Evolutionary conservation across 192 early-diverging fungal species (phyloP).

Genomic region (Globomyces pollinis-pini): DNA sequence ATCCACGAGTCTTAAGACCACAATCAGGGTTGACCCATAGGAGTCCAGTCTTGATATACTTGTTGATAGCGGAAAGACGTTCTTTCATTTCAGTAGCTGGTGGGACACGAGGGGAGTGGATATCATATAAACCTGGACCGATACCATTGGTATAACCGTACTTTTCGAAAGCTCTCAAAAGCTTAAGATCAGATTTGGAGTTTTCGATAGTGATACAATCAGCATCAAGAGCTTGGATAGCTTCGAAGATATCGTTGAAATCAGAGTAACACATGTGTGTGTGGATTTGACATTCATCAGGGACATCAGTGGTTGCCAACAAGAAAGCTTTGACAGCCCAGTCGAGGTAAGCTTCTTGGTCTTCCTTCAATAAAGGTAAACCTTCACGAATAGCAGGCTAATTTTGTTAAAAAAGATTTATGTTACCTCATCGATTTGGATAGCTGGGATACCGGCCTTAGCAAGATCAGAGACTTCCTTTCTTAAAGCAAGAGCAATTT

Average conservation of each 20-base stretch:
- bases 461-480: slow-evolving; percentile 95
- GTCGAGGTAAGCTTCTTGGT: slow-evolving; percentile 84
- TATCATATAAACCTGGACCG: slow-evolving; percentile 96
- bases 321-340: slow-evolving; percentile 95
- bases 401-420: too few relatives aligned
- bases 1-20: slow-evolving; percentile 92
- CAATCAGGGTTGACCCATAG: slow-evolving; percentile 99
- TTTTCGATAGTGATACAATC: slow-evolving; percentile 98
- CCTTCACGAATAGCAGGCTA: slow-evolving; percentile 98
- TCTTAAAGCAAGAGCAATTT: slow-evolving; percentile 91
- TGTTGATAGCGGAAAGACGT: slow-evolving; percentile 73
- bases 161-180: slow-evolving; percentile 76
- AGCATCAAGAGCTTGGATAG: slow-evolving; percentile 84
- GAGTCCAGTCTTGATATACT: slow-evolving; percentile 70
- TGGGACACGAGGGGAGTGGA: slow-evolving; percentile 96
- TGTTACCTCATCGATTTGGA: slow-evolving; percentile 90
- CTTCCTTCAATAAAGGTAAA: slow-evolving; percentile 78
- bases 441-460: slow-evolving; percentile 79
- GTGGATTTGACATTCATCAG: slow-evolving; percentile 89
- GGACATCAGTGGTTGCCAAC: slow-evolving; percentile 78
- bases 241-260: slow-evolving; percentile 96
- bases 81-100: slow-evolving; percentile 79
- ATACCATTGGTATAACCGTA: slow-evolving; percentile 83
- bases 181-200: slow-evolving; percentile 94
- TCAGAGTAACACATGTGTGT: slow-evolving; percentile 99